Base-by-base conservation (phyloP, 1,139 yeast genomes). In the Sugiyamaella grinbergsii region DNA sequence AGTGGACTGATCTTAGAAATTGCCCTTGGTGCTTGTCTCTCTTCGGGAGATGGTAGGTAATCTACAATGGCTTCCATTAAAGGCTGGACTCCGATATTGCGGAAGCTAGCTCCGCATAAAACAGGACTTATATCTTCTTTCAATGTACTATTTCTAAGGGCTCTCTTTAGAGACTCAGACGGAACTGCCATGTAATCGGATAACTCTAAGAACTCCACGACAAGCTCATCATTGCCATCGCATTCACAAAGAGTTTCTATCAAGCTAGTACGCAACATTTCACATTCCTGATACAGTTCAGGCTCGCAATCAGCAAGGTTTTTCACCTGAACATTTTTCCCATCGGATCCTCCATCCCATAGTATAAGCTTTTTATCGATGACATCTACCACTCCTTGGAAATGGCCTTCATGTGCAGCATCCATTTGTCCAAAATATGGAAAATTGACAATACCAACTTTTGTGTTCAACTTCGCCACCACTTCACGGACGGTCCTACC, bases 61-160 rank as follows among this genome's bases (percentile, higher is more conserved):
- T 79, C 77, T 1, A 82, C 76, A 13, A 91, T 76, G 0, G 95
- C 91, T 66, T 93, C 98, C 70, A 93, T 71, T 50, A 94, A 71
- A 0, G 98, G 97, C 64, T 93, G 98, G 2, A 93, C 95, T 11
- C 98, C 98, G 48, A 93, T 85, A 64, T 93, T 93, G 56, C 77
- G 80, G 70, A 93, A 93, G 48, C 97, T 86, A 0, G 98, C 87
- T 2, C 99, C 98, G 68, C 97, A 89, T 34, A 90, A 71, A 0
- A 93, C 86, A 0, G 99, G 98, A 0, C 85, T 78, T 2, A 88
- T 74, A 34, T 73, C 70, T 49, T 78, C 77, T 0, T 67, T 67
- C 2, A 88, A 60, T 0, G 96, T 86, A 1, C 86, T 81, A 26
- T 71, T 70, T 50, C 88, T 73, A 10, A 93, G 75, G 0, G 95